Conservation (phyloP, 495 filamentous ascomycete species). For the Friedmanniomyces simplex region DNA sequence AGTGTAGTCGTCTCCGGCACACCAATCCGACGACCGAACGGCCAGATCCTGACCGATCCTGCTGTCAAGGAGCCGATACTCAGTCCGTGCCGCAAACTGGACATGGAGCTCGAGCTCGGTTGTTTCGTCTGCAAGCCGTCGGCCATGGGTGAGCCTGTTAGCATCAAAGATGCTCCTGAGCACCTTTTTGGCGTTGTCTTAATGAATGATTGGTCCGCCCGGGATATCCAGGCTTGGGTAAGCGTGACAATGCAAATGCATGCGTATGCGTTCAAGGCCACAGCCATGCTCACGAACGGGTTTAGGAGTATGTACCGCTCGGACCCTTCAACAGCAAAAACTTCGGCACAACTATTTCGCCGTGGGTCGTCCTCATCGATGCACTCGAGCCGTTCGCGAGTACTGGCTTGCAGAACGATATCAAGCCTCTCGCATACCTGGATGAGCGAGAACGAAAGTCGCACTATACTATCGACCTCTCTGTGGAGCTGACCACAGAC, state of each 20-base stretch:
- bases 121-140: conserved; percentile 65
- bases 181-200: conserved; percentile 79
- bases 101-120: conserved; percentile 83
- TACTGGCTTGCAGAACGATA: conserved; percentile 52
- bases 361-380: conserved; percentile 82
- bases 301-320: conserved; percentile 49
- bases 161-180: conserved; percentile 57
- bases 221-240: conserved; percentile 76
- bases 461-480: conserved; percentile 64
- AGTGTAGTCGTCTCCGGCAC: conserved; percentile 36
- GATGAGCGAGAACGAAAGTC: conserved; percentile 51
- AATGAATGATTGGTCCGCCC: conserved; percentile 90
- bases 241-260: too few species aligned
- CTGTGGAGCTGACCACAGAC: conserved; percentile 57
- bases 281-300: too few species aligned
- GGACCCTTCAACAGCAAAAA: conserved; percentile 85
- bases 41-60: conserved; percentile 66
- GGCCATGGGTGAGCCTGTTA: conserved; percentile 46
- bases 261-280: too few species aligned
- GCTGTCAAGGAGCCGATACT: conserved; percentile 51
- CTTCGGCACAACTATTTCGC: conserved; percentile 78
- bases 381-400: conserved; percentile 65
- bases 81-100: conserved; percentile 54
- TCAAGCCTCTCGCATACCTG: conserved; percentile 57
- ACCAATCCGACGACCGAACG: conserved; percentile 59